A percentile compares a stretch with the other conserved stretches of the same genome.
Conservation (phyloP, 2,329 filamentous ascomycete genomes). For the Fusarium sp. region DNA sequence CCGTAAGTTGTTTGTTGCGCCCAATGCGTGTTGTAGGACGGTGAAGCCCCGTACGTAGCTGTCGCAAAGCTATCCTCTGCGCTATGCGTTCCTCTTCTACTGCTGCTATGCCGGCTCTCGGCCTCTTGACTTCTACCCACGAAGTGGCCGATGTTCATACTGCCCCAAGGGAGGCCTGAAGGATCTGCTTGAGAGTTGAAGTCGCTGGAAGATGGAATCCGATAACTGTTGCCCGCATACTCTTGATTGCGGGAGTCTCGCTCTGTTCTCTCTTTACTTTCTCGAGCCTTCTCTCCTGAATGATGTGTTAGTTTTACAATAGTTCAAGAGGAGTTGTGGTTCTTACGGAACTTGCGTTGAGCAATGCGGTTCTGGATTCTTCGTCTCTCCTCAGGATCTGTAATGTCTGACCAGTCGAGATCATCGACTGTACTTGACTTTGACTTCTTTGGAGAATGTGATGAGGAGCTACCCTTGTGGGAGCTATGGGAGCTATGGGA, state of each 20-base stretch:
- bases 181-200: constrained; percentile 64
- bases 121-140: constrained; percentile 65
- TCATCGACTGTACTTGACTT: constrained; percentile 59
- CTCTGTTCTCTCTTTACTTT: constrained; percentile 75
- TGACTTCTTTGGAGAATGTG: constrained; percentile 54
- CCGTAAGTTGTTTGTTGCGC: constrained; percentile 52
- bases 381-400: constrained; percentile 77
- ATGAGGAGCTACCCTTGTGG: constrained; percentile 49
- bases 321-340: neutral
- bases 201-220: constrained; percentile 69
- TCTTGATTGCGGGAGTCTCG: constrained; percentile 74
- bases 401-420: constrained; percentile 78
- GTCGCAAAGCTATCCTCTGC: constrained; percentile 53
- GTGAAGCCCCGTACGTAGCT: constrained; percentile 47
- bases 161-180: constrained; percentile 80
- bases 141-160: constrained; percentile 71
- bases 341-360: constrained; percentile 80
- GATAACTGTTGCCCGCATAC: constrained; percentile 74
- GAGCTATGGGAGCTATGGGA: constrained; percentile 46
- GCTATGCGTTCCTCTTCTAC: constrained; percentile 55
- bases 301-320: neutral
- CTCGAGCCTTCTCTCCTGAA: constrained; percentile 76
- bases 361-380: constrained; percentile 83
- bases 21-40: constrained; percentile 45
- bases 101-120: constrained; percentile 60